Evolutionary conservation across 2,329 filamentous ascomycete species (phyloP), one percentile per base, ranked within the genome.

Genomic region (Fusarium nelsonii): DNA sequence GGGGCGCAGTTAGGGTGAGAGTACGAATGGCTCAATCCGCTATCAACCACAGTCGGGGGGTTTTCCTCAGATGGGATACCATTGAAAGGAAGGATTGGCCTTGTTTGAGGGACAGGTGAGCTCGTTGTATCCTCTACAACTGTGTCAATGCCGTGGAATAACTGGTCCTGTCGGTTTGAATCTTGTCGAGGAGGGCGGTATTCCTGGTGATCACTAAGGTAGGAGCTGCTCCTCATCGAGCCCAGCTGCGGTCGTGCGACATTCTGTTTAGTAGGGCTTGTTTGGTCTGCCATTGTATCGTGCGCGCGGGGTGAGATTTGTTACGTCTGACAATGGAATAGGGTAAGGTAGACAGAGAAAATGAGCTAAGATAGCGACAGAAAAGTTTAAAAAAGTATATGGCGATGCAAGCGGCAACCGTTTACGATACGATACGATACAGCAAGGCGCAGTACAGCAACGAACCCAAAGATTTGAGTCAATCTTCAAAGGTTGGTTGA

Each of bases 1-100:
- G 88, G 85, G 37, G 85, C 85, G 73, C 89, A 91, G 76, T 90
- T 88, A 39, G 86, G 84, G 71, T 91, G 89, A 36, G 87, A 88
- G 69, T 89, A 83, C 71, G 84, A 84, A 77, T 91, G 88, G 74
- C 82, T 87, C 71, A 90, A 76, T 45, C 88, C 88, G 74, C 84
- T 88, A 69, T 91, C 87, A 60, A 90, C 83, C 52, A 91, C 86
- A 55, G 81, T 86, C 26, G 86, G 87, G 9, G 88, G 88, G 64
- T 85, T 82, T 30, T 87, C 84, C 32, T 85, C 82, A 54, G 86
- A 87, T 9, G 88, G 88, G 49, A 90, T 82, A 62, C 88, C 88
- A 68, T 85, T 88, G 79, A 88, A 90, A 34, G 82, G 82, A 50
- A 83, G 78, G 57, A 82, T 79, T 15, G 81, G 65, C 71, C 81